A percentile compares a stretch with the other conserved stretches of the same genome.
phyloP scores from a whole-genome alignment of 202 grass and related monocot species.

The Panicum virgatum region DNA sequence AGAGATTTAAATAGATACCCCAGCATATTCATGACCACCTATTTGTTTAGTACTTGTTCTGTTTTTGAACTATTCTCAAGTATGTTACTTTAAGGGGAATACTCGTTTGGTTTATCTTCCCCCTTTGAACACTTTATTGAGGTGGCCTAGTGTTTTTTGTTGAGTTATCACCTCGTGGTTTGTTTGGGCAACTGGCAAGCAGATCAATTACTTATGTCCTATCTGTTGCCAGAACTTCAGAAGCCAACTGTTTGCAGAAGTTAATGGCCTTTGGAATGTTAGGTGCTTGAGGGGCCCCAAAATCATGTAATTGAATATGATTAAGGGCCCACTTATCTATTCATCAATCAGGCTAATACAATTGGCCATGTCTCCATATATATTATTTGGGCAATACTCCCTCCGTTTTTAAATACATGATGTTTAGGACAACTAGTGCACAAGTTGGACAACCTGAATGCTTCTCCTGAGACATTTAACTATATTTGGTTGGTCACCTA shows the following conservation, averaged over 20 bases:
- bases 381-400: not conserved
- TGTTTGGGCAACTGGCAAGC: not conserved
- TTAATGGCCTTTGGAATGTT: constrained; percentile 18
- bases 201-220: not conserved
- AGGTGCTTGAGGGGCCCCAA: not conserved
- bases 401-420: too few species aligned
- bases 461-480: constrained; percentile 30
- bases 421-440: not conserved
- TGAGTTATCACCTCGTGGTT: not conserved
- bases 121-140: not conserved
- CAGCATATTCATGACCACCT: not conserved
- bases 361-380: not conserved
- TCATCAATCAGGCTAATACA: constrained; percentile 8
- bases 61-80: not conserved
- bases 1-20: not conserved
- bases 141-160: not conserved
- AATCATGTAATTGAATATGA: constrained; percentile 5
- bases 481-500: constrained; percentile 54
- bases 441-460: constrained; percentile 28
- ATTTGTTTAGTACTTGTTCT: not conserved
- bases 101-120: not conserved
- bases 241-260: constrained; percentile 1
- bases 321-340: not conserved
- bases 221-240: constrained; percentile 9
- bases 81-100: constrained; percentile 5